A percentile compares a stretch with the other conserved stretches of the same genome.
Evolutionary conservation across 2,329 filamentous ascomycete species (phyloP).

Genomic region (Sclerotinia spermophila): DNA sequence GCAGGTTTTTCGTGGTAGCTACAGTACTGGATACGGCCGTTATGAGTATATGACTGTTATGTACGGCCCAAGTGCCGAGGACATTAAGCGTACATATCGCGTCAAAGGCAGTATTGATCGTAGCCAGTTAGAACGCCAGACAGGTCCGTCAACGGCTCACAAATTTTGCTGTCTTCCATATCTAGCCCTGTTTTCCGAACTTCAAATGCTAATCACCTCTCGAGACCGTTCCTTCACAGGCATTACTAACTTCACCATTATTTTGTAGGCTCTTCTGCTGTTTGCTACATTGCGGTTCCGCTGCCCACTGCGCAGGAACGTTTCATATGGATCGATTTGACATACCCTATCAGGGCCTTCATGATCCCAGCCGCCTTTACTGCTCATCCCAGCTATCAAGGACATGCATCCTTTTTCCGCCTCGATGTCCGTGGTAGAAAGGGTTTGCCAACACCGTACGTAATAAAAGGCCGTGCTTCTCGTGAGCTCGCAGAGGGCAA

Average conservation of each 20-base stretch:
- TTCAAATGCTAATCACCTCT: no score
- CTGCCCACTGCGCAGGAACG: not conserved
- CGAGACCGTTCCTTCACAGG: no score
- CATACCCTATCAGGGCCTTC: constrained; percentile 1
- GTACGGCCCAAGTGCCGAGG: constrained; percentile 9
- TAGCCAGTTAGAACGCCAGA: not conserved
- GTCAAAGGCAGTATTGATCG: not conserved
- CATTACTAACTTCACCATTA: no score
- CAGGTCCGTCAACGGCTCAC: not conserved
- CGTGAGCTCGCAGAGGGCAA: not conserved
- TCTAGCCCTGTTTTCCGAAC: no score
- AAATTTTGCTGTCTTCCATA: no score
- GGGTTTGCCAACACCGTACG: not conserved
- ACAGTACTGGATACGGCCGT: not conserved
- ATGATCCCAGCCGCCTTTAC: not conserved
- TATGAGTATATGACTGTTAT: constrained; percentile 2
- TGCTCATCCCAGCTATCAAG: not conserved
- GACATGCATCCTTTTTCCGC: constrained; percentile 3
- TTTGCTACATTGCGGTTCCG: constrained; percentile 5
- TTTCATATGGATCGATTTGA: constrained; percentile 7
- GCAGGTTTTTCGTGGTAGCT: not conserved
- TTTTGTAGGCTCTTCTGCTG: not conserved
- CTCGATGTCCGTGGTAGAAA: constrained; percentile 3
- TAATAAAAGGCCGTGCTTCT: not conserved
- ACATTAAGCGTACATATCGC: constrained; percentile 10